A percentile compares a stretch with the other conserved stretches of the same genome.
phyloP scores from a whole-genome alignment of 805 yeast species.

The Wickerhamiella lipophila region DNA sequence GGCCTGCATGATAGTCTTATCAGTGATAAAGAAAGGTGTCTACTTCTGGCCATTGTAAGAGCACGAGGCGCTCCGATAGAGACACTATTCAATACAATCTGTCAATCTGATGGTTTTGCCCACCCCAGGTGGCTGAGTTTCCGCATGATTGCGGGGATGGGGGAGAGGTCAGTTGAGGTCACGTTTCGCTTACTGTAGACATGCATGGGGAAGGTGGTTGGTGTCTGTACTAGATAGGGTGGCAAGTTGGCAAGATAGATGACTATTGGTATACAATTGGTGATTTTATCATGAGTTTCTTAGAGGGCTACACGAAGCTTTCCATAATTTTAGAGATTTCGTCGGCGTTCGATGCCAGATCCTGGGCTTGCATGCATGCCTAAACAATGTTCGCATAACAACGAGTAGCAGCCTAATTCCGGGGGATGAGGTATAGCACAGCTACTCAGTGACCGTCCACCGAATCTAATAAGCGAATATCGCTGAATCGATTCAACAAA shows the following conservation, averaged over 20 bases:
- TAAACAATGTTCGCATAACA: neutral
- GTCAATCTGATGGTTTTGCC: neutral
- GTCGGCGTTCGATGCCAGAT: neutral
- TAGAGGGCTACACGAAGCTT: too few relatives aligned
- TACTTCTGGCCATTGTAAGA: too few relatives aligned
- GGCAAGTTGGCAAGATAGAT: neutral
- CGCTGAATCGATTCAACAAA: too few relatives aligned
- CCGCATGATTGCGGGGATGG: neutral
- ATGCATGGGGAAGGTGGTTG: neutral
- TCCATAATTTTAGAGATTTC: neutral
- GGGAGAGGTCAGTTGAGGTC: neutral
- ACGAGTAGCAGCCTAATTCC: neutral
- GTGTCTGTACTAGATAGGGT: neutral
- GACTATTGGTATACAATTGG: neutral
- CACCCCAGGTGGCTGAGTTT: neutral
- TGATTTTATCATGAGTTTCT: neutral
- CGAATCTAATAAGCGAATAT: too few relatives aligned
- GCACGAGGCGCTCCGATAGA: too few relatives aligned
- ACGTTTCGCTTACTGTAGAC: constrained; percentile 1
- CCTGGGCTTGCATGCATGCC: neutral
- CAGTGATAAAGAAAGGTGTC: neutral
- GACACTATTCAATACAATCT: too few relatives aligned
- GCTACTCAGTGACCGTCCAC: too few relatives aligned
- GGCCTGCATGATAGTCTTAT: neutral
- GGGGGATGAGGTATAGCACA: too few relatives aligned